Base-by-base conservation (phyloP, 768 basidiomycete genomes). In the Leucosporidium yakuticum region DNA sequence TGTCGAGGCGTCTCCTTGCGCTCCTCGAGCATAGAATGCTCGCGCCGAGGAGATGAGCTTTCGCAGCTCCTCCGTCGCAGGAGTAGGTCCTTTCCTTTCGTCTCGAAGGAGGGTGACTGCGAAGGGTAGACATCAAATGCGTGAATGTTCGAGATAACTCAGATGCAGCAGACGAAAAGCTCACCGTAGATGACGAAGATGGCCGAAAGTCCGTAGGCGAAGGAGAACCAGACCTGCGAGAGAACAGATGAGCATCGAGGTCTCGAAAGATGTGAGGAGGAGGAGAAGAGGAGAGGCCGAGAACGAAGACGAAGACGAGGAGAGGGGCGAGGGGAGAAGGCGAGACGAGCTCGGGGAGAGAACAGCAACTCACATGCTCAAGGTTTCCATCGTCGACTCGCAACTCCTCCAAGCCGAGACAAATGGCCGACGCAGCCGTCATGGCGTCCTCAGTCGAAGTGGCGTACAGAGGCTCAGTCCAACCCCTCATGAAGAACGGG, bases 11-110 rank as follows among this genome's bases (percentile, higher is more conserved):
- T 34, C 21, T 19, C 53, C 53, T 54, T 36, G 31, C 4, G 15
- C 15, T 17, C 56, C 56, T 12, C 32, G 56, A 3, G 23, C 56
- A 34, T 36, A 57, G 32, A 57, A 57, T 20, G 32, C 7, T 12
- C 56, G 56, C 56, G 32, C 56, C 56, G 31, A 36, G 27, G 29
- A 44, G 39, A 57, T 57, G 20, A 57, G 56, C 32, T 39, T 36
- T 4, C 15, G 6, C 2, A 44, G 39, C 14, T 3, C 14, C 17
- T 44, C 39, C 8, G 39, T 8, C 2, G 39, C 6, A 15, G 39
- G 39, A 12, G 39, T 44, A 8, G 39, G 39, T 44, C 39, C 39
- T 15, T 44, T 44, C 14, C 39, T 8, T 12, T 57, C 56, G 21
- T 57, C 32, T 2, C 56, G 56, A 9, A 57, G 34, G 19, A 57